Conservation (phyloP, 2,329 filamentous ascomycete species). For the Harringtonia lauricola region DNA sequence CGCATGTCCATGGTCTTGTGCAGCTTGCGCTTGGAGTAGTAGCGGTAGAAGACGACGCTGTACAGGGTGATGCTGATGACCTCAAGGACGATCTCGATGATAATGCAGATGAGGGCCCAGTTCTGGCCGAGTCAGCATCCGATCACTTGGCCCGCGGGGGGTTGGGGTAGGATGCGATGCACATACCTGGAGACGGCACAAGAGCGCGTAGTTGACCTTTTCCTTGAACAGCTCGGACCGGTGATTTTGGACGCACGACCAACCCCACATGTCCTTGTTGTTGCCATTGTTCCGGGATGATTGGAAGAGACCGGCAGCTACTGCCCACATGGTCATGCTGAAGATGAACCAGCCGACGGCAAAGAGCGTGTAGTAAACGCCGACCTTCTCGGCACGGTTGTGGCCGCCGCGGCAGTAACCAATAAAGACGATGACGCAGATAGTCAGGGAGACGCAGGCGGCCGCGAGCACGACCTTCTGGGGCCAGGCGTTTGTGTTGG, state of each 20-base stretch:
- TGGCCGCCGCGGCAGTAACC: slow-evolving; percentile 87
- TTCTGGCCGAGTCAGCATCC: slow-evolving; percentile 45
- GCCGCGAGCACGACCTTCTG: slow-evolving; percentile 75
- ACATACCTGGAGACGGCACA: slow-evolving; percentile 76
- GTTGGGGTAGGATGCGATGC: neutral
- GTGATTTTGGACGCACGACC: slow-evolving; percentile 88
- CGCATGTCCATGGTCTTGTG: slow-evolving; percentile 94
- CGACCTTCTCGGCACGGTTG: slow-evolving; percentile 78
- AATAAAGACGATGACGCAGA: slow-evolving; percentile 70
- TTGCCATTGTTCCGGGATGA: slow-evolving; percentile 59
- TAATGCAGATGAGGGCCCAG: slow-evolving; percentile 91
- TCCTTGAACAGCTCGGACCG: slow-evolving; percentile 66
- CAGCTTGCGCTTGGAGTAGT: slow-evolving; percentile 91
- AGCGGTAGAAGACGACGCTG: slow-evolving; percentile 90
- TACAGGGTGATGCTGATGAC: slow-evolving; percentile 87
- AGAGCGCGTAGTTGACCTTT: slow-evolving; percentile 76
- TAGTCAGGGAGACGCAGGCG: slow-evolving; percentile 66
- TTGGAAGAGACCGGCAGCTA: slow-evolving; percentile 77
- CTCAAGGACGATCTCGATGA: slow-evolving; percentile 93
- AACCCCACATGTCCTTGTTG: slow-evolving; percentile 93
- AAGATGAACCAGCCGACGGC: slow-evolving; percentile 89
- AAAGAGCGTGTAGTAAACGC: slow-evolving; percentile 92
- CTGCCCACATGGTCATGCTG: slow-evolving; percentile 83
- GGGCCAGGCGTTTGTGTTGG: slow-evolving; percentile 72
- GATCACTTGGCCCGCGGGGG: neutral